Base-by-base conservation (phyloP, 1,284 basidiomycete species). In the Termitomyces sp. region DNA sequence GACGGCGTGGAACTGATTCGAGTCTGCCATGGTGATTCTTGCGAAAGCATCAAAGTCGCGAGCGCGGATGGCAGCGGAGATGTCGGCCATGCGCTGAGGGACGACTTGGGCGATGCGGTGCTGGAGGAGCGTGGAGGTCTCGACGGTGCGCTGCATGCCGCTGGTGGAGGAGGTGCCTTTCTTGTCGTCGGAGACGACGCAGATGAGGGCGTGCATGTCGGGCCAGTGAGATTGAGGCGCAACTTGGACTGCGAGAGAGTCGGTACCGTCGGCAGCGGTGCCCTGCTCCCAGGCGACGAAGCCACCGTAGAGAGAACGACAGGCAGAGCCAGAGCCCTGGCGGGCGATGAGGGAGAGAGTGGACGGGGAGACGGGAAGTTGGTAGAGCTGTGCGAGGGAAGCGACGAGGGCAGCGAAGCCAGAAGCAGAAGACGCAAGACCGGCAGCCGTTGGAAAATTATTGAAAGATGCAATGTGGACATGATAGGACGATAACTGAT, bases 401-500 rank as follows among this genome's bases (percentile, higher is more conserved):
- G 88, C 81, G 47, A 94, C 91, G 40, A 99, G 86, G 0, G 96
- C 97, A 1, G 97, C 96, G 62, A 99, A 96, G 12, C 96, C 96
- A 0, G 95, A 94, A 0, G 97, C 96, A 30, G 94, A 98, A 0
- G 96, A 98, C 0, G 97, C 96, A 38, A 99, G 86, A 10, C 96
- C 97, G 0, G 96, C 97, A 7, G 97, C 97, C 5, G 96, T 99
- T 24, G 96, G 96, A 79, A 99, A 99, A 79, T 99, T 99, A 83
- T 99, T 99, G 75, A 87, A 88, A 9, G 95, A 98, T 57, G 85
- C 85, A 61, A 99, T 94, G 73, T 92, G 92, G 2, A 97, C 82
- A 30, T 80, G 74, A 70, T 77, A 88, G 15, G 78, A 68, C 0
- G 94, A 89, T 50, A 96, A 73, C 88, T 94, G 12, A 31, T 13